These are phyloP conservation scores for Pholiota microspora DNA, from an alignment of 768 basidiomycete genomes.

Conservation along the genomic window DNA sequence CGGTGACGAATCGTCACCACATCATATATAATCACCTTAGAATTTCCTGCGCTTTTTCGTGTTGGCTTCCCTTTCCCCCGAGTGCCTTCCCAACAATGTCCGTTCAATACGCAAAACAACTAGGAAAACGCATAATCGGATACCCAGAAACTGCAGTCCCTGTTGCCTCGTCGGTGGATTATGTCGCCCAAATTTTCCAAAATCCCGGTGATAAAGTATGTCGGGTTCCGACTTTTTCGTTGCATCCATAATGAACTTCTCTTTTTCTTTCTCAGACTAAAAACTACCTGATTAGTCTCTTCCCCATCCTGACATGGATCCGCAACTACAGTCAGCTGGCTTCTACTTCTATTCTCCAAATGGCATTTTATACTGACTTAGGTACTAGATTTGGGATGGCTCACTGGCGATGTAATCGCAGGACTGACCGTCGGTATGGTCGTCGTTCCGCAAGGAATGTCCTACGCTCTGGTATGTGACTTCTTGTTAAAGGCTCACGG, in stretches of 20 bases:
- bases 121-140: conserved; percentile 57
- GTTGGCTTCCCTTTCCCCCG: not conserved
- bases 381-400: conserved; percentile 67
- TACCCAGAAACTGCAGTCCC: conserved; percentile 61
- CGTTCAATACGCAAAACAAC: conserved; percentile 35
- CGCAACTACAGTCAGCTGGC: conserved; percentile 72
- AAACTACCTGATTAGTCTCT: conserved; percentile 68
- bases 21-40: conserved; percentile 15
- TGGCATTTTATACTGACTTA: not conserved
- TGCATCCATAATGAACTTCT: conserved; percentile 2
- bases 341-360: not conserved
- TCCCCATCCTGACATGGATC: conserved; percentile 87
- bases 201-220: conserved; percentile 48
- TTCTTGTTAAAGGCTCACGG: not conserved
- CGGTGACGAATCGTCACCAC: not conserved
- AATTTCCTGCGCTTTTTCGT: conserved; percentile 8
- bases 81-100: conserved; percentile 18
- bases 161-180: conserved; percentile 58
- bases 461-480: conserved; percentile 66
- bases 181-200: conserved; percentile 35
- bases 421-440: conserved; percentile 95
- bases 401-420: conserved; percentile 84
- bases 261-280: conserved; percentile 39
- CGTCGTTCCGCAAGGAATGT: conserved; percentile 92
- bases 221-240: conserved; percentile 2